phyloP scores from a whole-genome alignment of 1,284 basidiomycete species.

The Microbotryum lychnidis-dioicae region DNA sequence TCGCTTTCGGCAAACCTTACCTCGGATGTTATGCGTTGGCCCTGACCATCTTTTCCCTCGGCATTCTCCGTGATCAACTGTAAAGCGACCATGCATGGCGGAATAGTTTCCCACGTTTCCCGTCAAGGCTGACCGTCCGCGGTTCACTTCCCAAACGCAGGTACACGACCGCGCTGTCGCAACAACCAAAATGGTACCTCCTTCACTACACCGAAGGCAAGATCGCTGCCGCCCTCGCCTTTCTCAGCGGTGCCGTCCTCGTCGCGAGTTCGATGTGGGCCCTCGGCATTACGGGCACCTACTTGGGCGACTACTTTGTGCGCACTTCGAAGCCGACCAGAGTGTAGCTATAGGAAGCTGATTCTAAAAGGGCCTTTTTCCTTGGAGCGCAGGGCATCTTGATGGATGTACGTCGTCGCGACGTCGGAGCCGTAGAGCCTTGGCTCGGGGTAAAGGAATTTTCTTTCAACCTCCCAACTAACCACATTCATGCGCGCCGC shows the following conservation, averaged over 20 bases:
- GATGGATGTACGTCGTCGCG: slow-evolving; percentile 58
- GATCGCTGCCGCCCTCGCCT: slow-evolving; percentile 55
- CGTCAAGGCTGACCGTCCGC: neutral
- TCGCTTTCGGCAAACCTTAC: slow-evolving; percentile 64
- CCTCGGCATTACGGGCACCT: slow-evolving; percentile 74
- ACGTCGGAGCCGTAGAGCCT: neutral
- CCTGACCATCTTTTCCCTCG: slow-evolving; percentile 78
- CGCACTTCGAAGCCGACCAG: neutral
- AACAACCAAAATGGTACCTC: slow-evolving; percentile 53
- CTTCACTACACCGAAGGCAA: slow-evolving; percentile 54
- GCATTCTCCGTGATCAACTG: slow-evolving; percentile 77
- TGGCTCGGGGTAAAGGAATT: neutral
- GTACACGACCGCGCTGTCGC: slow-evolving; percentile 60
- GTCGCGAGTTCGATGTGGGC: slow-evolving; percentile 85
- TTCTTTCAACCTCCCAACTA: neutral
- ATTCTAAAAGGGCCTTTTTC: neutral
- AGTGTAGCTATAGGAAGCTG: too few relatives aligned
- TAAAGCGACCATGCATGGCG: slow-evolving; percentile 37
- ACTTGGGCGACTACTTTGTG: slow-evolving; percentile 70
- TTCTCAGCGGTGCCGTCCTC: slow-evolving; percentile 65
- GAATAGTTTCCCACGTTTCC: too few relatives aligned
- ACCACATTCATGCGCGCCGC: neutral
- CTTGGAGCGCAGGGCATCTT: slow-evolving; percentile 59
- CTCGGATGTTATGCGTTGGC: slow-evolving; percentile 84
- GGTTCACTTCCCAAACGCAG: slow-evolving; percentile 41